These are phyloP conservation scores for Apiospora rasikravindrae DNA, from an alignment of 2,329 filamentous ascomycete species.

Conservation along the genomic window DNA sequence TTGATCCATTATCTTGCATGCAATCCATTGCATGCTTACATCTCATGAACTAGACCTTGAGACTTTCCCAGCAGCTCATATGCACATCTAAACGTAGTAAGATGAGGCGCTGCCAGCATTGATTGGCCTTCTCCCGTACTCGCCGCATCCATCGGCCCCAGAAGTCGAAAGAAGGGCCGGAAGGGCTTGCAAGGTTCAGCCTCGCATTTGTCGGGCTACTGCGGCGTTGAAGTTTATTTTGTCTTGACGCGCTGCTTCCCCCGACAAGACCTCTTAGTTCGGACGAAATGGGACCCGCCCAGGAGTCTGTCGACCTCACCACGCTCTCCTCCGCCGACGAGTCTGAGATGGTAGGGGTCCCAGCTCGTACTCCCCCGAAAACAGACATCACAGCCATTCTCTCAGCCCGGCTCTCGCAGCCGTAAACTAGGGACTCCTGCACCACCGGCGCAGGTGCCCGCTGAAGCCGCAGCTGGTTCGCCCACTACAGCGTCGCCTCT, in stretches of 20 bases:
- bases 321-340: constrained; percentile 31
- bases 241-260: constrained; percentile 1
- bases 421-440: constrained; percentile 30
- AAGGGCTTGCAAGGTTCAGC: constrained; percentile 2
- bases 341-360: constrained; percentile 32
- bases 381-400: constrained; percentile 23
- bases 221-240: constrained; percentile 12
- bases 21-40: not conserved
- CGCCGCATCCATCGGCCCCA: not conserved
- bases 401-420: constrained; percentile 29
- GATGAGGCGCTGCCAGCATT: not conserved
- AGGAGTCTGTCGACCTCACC: constrained; percentile 28
- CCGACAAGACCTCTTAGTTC: constrained; percentile 4
- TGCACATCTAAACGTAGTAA: constrained; percentile 9
- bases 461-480: not conserved
- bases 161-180: not conserved
- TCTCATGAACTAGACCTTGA: not conserved
- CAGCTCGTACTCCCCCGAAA: constrained; percentile 24
- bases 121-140: constrained; percentile 4
- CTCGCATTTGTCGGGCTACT: not conserved
- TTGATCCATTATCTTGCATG: not conserved
- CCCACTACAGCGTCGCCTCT: constrained; percentile 28
- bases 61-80: not conserved
- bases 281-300: not conserved
- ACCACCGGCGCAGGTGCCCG: constrained; percentile 25